Percentiles rank a stretch among this genome's conserved stretches.
These are phyloP conservation scores for Cercospora citrullina DNA, from an alignment of 2,329 filamentous ascomycete genomes.

Conservation along the genomic window DNA sequence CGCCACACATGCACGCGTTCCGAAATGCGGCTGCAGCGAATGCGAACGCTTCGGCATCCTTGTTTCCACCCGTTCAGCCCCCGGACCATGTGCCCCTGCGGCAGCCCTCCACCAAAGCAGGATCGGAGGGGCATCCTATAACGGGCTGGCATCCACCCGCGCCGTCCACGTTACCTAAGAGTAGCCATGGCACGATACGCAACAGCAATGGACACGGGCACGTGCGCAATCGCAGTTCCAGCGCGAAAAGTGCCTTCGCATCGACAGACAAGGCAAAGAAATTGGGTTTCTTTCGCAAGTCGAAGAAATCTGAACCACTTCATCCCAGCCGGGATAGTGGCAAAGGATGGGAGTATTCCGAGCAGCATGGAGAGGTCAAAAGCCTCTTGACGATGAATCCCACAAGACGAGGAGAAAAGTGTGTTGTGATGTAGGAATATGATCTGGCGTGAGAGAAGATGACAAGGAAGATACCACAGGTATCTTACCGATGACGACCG, in stretches of 20 bases:
- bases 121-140: conserved; percentile 36
- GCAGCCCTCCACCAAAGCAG: conserved; percentile 24
- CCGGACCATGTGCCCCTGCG: conserved; percentile 34
- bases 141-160: conserved; percentile 40
- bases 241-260: conserved; percentile 27
- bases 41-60: conserved; percentile 27
- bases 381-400: conserved; percentile 4
- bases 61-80: conserved; percentile 33
- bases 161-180: conserved; percentile 15
- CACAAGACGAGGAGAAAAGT: background rate
- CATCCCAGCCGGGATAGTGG: conserved; percentile 6
- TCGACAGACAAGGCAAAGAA: conserved; percentile 32
- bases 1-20: conserved; percentile 38
- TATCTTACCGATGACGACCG: conserved; percentile 1
- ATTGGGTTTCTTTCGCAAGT: conserved; percentile 32
- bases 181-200: conserved; percentile 19
- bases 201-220: background rate
- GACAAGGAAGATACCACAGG: background rate
- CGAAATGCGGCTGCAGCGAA: conserved; percentile 30
- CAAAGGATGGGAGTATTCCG: background rate
- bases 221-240: conserved; percentile 25
- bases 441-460: background rate
- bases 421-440: conserved; percentile 8
- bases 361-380: background rate
- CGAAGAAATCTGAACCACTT: conserved; percentile 16